phyloP scores from a whole-genome alignment of 768 basidiomycete species.

The Kwoniella sp. region DNA sequence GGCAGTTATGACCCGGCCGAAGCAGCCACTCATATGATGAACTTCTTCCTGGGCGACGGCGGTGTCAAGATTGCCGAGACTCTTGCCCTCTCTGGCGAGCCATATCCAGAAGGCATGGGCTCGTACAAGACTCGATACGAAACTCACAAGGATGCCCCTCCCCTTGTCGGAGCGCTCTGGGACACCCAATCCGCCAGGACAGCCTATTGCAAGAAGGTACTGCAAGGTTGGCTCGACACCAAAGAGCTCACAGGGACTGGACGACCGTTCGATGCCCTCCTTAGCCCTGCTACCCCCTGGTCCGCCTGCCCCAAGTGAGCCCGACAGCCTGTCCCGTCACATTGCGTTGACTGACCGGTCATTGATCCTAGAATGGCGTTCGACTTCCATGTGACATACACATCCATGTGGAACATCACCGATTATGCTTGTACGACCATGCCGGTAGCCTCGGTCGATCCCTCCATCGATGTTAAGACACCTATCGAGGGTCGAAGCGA shows the following conservation, averaged over 20 bases:
- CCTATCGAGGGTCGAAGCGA: constrained; percentile 51
- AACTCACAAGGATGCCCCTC: constrained; percentile 11
- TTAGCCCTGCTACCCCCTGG: constrained; percentile 52
- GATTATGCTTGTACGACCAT: constrained; percentile 62
- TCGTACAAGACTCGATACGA: constrained; percentile 20
- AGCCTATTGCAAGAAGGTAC: constrained; percentile 17
- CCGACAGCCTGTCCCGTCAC: constrained; percentile 51
- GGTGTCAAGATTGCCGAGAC: constrained; percentile 22
- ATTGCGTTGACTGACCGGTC: neutral
- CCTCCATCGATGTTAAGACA: constrained; percentile 51
- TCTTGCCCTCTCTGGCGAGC: constrained; percentile 20
- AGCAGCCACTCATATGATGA: constrained; percentile 8
- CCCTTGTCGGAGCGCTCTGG: constrained; percentile 29
- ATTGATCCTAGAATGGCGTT: constrained; percentile 1
- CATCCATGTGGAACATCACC: constrained; percentile 60
- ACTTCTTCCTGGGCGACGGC: constrained; percentile 31
- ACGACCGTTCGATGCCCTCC: constrained; percentile 30
- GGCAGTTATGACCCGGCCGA: constrained; percentile 54
- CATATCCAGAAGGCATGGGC: constrained; percentile 17
- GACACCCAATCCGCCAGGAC: constrained; percentile 22
- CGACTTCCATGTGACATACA: constrained; percentile 58
- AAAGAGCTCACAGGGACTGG: constrained; percentile 26
- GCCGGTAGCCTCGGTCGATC: constrained; percentile 59
- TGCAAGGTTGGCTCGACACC: constrained; percentile 24
- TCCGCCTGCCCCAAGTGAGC: constrained; percentile 61